Percentiles rank a stretch among this genome's conserved stretches.
Conservation (phyloP, 352 stramenopile species). For the Thalassiosira livingstoniorum region DNA sequence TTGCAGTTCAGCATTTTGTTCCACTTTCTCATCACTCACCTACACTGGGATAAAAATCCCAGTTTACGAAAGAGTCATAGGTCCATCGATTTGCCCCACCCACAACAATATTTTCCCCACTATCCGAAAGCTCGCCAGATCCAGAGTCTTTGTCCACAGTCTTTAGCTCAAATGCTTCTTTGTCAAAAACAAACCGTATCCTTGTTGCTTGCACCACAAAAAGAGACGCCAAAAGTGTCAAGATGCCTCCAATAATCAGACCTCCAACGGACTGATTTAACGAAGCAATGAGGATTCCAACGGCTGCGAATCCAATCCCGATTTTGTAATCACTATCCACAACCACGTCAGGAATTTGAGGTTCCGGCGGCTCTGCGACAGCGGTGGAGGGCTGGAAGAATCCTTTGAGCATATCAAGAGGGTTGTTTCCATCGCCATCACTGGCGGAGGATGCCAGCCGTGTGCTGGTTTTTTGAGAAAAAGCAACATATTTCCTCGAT, state of each 20-base stretch:
- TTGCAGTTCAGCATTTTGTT: too few relatives aligned
- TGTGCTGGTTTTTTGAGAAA: too few relatives aligned
- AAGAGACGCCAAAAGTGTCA: conserved; percentile 66
- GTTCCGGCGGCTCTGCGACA: conserved; percentile 2
- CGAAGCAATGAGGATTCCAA: conserved; percentile 13
- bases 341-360: conserved; percentile 41
- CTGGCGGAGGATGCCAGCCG: background rate
- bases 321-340: conserved; percentile 48
- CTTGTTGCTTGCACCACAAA: conserved; percentile 72
- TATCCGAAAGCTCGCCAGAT: conserved; percentile 57
- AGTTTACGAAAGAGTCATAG: conserved; percentile 83
- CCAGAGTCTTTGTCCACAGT: conserved; percentile 52
- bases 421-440: conserved; percentile 4
- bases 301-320: conserved; percentile 35
- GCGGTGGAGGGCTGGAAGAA: conserved; percentile 7
- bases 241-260: conserved; percentile 56
- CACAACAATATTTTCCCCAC: conserved; percentile 80
- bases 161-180: conserved; percentile 77
- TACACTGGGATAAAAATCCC: conserved; percentile 77
- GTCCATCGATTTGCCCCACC: conserved; percentile 77
- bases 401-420: conserved; percentile 24
- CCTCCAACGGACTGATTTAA: conserved; percentile 25
- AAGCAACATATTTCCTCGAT: too few relatives aligned
- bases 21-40: too few relatives aligned
- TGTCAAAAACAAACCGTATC: conserved; percentile 79